Conservation (phyloP, 192 early-diverging fungal genomes). For the Backusella australiensis region DNA sequence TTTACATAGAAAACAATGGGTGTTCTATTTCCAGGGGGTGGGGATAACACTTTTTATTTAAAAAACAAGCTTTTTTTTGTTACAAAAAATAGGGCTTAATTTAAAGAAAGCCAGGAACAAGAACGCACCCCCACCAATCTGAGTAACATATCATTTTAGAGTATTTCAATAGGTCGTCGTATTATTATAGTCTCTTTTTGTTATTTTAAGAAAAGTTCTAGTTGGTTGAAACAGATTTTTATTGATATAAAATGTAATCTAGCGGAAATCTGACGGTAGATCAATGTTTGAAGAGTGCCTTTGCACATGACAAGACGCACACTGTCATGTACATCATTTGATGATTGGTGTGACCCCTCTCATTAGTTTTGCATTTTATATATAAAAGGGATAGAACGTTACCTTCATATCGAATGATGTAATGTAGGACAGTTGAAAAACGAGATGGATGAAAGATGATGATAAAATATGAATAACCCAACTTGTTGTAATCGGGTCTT, state of each 20-base stretch:
- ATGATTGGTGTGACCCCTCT: not conserved
- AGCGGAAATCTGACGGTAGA: not conserved
- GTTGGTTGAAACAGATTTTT: not conserved
- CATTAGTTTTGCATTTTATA: not conserved
- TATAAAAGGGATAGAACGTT: not conserved
- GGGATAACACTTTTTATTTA: not conserved
- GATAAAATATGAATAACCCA: not conserved
- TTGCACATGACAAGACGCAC: not conserved
- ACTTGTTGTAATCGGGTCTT: not conserved
- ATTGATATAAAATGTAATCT: not conserved
- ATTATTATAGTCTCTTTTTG: not conserved
- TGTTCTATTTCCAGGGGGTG: not conserved
- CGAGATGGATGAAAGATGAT: not conserved
- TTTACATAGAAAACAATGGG: not conserved
- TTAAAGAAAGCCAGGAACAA: conserved; percentile 1
- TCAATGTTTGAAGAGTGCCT: not conserved
- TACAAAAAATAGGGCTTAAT: not conserved
- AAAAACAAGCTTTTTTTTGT: not conserved
- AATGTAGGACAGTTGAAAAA: not conserved
- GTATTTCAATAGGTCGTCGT: not conserved
- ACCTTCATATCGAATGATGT: not conserved
- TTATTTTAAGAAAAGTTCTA: not conserved
- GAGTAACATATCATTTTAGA: conserved; percentile 1
- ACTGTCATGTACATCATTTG: not conserved
- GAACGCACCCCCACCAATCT: not conserved